A percentile compares a stretch with the other conserved stretches of the same genome.
These are phyloP conservation scores for Larix sibirica DNA, from an alignment of 83 land plant genomes.

Conservation along the genomic window DNA sequence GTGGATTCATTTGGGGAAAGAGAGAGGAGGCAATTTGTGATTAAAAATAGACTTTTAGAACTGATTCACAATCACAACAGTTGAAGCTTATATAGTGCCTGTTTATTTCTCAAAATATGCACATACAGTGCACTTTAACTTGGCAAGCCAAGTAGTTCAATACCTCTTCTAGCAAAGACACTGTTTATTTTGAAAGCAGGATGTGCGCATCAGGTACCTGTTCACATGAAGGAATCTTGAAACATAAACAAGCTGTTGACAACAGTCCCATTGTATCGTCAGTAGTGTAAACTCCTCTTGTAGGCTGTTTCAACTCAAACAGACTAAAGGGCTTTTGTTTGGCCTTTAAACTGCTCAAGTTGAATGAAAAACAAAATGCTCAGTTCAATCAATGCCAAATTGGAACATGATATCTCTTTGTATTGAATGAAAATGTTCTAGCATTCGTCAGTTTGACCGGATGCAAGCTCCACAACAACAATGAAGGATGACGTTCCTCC, in stretches of 20 bases:
- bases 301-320: not conserved
- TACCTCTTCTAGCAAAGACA: no score
- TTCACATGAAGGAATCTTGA: no score
- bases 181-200: no score
- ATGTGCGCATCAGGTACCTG: no score
- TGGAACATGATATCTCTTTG: not conserved
- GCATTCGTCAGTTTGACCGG: slow-evolving; percentile 34
- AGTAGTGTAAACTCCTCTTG: not conserved
- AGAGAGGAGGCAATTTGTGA: no score
- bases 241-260: no score
- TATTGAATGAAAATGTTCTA: not conserved
- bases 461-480: slow-evolving; percentile 70
- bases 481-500: slow-evolving; percentile 64
- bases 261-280: not conserved
- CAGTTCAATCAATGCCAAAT: not conserved
- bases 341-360: not conserved
- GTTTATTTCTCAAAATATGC: no score
- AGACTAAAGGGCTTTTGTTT: not conserved
- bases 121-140: no score
- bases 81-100: not conserved
- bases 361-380: not conserved
- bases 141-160: no score
- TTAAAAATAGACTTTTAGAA: not conserved
- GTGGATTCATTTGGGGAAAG: no score
- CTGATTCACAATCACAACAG: not conserved